Conservation (phyloP, 352 stramenopile genomes). For the Phytophthora pini region DNA sequence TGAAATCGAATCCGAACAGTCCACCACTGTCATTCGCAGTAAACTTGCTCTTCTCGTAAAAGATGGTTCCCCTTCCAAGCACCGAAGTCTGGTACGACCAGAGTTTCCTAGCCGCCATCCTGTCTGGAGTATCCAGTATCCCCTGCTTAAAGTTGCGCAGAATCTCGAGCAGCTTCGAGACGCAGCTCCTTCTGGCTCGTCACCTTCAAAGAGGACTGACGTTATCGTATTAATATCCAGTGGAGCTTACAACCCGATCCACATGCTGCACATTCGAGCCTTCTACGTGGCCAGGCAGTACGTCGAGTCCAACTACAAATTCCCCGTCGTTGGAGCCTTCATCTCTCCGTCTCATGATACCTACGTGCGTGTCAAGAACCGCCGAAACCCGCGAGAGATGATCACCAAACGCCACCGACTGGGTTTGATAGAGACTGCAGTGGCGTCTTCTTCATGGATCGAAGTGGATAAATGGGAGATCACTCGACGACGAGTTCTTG, state of each 20-base stretch:
- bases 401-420: constrained; percentile 76
- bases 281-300: constrained; percentile 83
- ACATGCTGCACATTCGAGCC: constrained; percentile 79
- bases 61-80: constrained; percentile 66
- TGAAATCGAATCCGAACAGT: constrained; percentile 49
- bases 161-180: constrained; percentile 58
- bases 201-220: constrained; percentile 44
- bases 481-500: constrained; percentile 69
- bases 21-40: constrained; percentile 34
- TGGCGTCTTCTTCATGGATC: constrained; percentile 78
- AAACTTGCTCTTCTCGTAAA: constrained; percentile 51
- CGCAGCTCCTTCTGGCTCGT: constrained; percentile 9
- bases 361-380: constrained; percentile 76
- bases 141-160: constrained; percentile 71
- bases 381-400: constrained; percentile 75
- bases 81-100: constrained; percentile 33
- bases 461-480: constrained; percentile 89
- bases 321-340: constrained; percentile 78
- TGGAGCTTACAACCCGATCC: constrained; percentile 79
- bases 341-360: constrained; percentile 83
- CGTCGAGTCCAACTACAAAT: constrained; percentile 82
- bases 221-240: constrained; percentile 81
- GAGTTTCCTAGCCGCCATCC: constrained; percentile 48
- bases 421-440: constrained; percentile 67
- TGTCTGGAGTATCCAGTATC: constrained; percentile 72